phyloP scores from a whole-genome alignment of 2,329 filamentous ascomycete genomes.

The Thyridium curvatum region DNA sequence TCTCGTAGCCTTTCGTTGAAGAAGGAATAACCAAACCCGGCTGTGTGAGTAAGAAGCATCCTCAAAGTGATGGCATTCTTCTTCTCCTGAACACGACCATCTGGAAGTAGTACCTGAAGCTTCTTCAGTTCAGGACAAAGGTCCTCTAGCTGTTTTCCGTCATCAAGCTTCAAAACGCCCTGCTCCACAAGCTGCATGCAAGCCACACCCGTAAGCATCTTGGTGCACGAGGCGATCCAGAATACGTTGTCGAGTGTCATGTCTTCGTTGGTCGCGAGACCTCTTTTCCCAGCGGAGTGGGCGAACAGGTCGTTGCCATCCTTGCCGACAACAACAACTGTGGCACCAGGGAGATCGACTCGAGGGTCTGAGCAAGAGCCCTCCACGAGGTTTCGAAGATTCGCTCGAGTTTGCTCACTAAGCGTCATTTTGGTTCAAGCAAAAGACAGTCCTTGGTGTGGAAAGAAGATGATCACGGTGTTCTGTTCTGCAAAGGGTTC shows the following conservation, averaged over 20 bases:
- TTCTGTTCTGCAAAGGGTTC: too few species aligned
- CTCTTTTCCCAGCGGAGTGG: slow-evolving; percentile 41
- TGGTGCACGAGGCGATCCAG: slow-evolving; percentile 53
- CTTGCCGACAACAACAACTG: slow-evolving; percentile 39
- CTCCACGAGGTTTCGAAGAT: slow-evolving; percentile 25
- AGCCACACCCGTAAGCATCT: slow-evolving; percentile 45
- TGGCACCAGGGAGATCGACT: slow-evolving; percentile 35
- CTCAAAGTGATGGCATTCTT: slow-evolving; percentile 45
- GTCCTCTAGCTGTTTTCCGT: slow-evolving; percentile 35
- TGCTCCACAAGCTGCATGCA: slow-evolving; percentile 53
- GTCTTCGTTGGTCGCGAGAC: slow-evolving; percentile 32
- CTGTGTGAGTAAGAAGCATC: slow-evolving; percentile 50
- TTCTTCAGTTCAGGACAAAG: slow-evolving; percentile 43
- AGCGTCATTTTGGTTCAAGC: slow-evolving; percentile 9
- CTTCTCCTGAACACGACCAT: slow-evolving; percentile 34
- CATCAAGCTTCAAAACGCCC: slow-evolving; percentile 40
- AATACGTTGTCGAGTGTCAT: slow-evolving; percentile 57
- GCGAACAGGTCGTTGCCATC: slow-evolving; percentile 39
- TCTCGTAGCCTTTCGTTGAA: slow-evolving; percentile 42
- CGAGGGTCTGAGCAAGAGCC: slow-evolving; percentile 26
- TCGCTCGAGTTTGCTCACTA: slow-evolving; percentile 7
- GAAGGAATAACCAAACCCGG: slow-evolving; percentile 53
- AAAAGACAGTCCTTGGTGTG: too few species aligned
- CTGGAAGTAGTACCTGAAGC: slow-evolving; percentile 34
- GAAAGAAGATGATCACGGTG: too few species aligned